Evolutionary conservation across 495 filamentous ascomycete species (phyloP), one percentile per base, ranked within the genome.

Genomic region (Talaromyces liani): DNA sequence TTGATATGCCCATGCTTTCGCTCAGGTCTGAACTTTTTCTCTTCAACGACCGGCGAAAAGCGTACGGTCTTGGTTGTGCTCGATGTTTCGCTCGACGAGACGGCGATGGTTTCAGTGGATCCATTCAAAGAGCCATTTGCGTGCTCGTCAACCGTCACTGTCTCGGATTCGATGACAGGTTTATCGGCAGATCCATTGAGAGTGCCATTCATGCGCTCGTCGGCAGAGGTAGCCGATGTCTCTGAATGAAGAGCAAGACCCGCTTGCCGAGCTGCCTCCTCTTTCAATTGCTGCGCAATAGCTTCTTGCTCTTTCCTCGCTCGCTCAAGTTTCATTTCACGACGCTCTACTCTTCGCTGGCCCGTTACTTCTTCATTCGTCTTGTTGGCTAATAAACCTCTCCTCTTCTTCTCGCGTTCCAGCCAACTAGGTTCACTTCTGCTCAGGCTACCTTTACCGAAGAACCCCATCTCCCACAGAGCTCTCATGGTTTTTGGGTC

Each of bases 391-490:
- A 83, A 73, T 10, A 86, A 66, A 4, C 90, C 91, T 51, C 84
- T 79, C 64, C 86, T 82, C 58, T 84, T 84, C 69, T 89, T 90
- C 71, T 96, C 91, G 58, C 90, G 80, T 58, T 88, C 89, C 60
- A 97, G 73, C 94, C 94, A 99, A 62, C 85, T 91, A 3, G 93
- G 94, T 71, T 98, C 93, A 75, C 91, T 96, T 66, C 94, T 86
- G 73, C 92, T 97, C 64, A 98, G 79, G 61, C 77, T 91, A 56
- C 94, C 94, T 74, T 96, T 97, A 51, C 94, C 94, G 72, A 91
- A 99, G 75, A 98, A 98, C 1, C 94, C 94, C 71, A 91, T 87
- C 72, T 96, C 89, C 94, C 94, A 99, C 29, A 99, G 76, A 8
- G 87, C 89, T 41, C 88, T 83, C 56, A 95, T 87, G 2, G 90